These are phyloP conservation scores for Ilyonectria destructans DNA, from an alignment of 2,329 filamentous ascomycete species.

Conservation along the genomic window DNA sequence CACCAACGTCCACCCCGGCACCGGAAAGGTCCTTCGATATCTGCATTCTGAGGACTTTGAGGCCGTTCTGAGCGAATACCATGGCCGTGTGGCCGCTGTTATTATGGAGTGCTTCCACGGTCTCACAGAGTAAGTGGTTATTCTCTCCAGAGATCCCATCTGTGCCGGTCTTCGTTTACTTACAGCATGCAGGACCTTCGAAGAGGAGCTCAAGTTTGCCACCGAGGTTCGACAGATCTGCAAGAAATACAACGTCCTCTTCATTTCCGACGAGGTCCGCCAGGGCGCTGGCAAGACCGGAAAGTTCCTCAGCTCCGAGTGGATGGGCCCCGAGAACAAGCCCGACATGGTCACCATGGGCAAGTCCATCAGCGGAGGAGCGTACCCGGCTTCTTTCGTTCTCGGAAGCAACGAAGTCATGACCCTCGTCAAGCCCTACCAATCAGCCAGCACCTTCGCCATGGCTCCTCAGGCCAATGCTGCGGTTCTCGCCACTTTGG, in stretches of 20 bases:
- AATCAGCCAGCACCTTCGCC: constrained; percentile 29
- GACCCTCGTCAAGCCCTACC: constrained; percentile 29
- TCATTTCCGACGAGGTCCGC: constrained; percentile 47
- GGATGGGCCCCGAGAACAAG: constrained; percentile 42
- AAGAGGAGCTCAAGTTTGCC: constrained; percentile 33
- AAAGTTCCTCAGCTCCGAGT: constrained; percentile 42
- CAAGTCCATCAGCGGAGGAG: constrained; percentile 41
- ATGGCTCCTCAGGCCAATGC: constrained; percentile 34
- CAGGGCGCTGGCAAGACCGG: constrained; percentile 45
- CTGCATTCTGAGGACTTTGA: constrained; percentile 31
- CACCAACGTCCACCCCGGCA: constrained; percentile 34
- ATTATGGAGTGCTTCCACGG: constrained; percentile 34
- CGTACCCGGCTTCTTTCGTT: constrained; percentile 36
- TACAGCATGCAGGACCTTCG: constrained; percentile 11
- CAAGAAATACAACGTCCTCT: constrained; percentile 40
- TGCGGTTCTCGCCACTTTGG: constrained; percentile 24
- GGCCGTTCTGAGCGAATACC: constrained; percentile 24
- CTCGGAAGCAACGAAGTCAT: constrained; percentile 36
- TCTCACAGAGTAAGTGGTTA: constrained; percentile 8
- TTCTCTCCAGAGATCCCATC: too few species aligned
- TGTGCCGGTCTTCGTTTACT: background rate
- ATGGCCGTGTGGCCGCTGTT: constrained; percentile 26
- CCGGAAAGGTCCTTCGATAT: constrained; percentile 34
- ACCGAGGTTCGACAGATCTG: constrained; percentile 29
- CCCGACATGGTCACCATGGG: constrained; percentile 45